phyloP scores from a whole-genome alignment of 208 protist species.

The Novymonas esmeraldas region DNA sequence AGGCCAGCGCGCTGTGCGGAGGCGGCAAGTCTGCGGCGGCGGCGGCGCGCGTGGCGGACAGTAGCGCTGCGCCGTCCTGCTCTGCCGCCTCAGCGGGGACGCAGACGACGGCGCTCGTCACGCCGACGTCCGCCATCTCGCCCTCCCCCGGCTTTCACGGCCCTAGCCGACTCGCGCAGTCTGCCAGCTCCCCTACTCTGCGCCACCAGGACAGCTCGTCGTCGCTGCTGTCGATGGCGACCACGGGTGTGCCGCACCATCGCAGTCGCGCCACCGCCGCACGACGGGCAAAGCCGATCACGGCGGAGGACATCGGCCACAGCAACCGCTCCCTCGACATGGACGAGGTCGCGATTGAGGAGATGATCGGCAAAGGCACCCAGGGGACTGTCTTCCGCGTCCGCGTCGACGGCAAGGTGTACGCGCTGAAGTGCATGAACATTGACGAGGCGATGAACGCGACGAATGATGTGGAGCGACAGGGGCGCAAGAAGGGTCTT shows the following conservation, averaged over 20 bases:
- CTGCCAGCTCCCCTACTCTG: slow-evolving; percentile 17
- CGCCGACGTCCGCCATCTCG: slow-evolving; percentile 9
- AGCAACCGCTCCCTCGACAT: slow-evolving; percentile 78
- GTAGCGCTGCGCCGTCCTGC: background rate
- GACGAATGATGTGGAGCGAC: slow-evolving; percentile 73
- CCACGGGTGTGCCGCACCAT: slow-evolving; percentile 17
- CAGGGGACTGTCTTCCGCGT: slow-evolving; percentile 87
- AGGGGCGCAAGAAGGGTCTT: slow-evolving; percentile 81
- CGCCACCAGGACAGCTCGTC: slow-evolving; percentile 32
- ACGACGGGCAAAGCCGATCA: slow-evolving; percentile 37
- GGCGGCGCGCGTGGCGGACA: too few relatives aligned
- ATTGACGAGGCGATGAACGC: slow-evolving; percentile 75
- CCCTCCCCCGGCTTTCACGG: slow-evolving; percentile 5
- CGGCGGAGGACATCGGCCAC: slow-evolving; percentile 63
- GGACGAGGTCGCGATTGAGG: slow-evolving; percentile 64
- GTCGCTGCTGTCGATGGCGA: slow-evolving; percentile 30
- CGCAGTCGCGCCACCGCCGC: slow-evolving; percentile 11
- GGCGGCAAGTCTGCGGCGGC: too few relatives aligned
- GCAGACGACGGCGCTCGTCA: background rate
- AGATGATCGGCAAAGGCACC: slow-evolving; percentile 72
- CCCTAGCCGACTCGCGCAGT: slow-evolving; percentile 2
- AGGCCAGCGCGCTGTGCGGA: slow-evolving; percentile 8
- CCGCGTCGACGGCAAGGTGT: slow-evolving; percentile 68
- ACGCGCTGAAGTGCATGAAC: slow-evolving; percentile 87
- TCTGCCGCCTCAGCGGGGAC: background rate